A percentile compares a stretch with the other conserved stretches of the same genome.
phyloP scores from a whole-genome alignment of 1,139 yeast species.

The Pneumocystis wakefieldiae region DNA sequence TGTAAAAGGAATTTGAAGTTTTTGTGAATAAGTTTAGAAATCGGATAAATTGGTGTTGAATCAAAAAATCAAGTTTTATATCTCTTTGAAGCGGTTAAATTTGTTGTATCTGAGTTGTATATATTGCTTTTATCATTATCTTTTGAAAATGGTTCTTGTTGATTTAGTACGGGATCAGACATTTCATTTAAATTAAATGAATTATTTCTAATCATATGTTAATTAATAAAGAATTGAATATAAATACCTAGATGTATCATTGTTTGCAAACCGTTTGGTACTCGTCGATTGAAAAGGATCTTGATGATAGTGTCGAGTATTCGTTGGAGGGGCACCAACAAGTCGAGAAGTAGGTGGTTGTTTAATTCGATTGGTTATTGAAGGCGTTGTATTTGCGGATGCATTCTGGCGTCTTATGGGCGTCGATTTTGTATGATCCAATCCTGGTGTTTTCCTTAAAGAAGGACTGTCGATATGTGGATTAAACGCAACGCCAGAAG shows the following conservation, averaged over 20 bases:
- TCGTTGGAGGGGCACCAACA: background rate
- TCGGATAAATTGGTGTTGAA: background rate
- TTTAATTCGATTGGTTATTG: background rate
- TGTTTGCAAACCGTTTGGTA: background rate
- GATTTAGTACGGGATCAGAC: background rate
- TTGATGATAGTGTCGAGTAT: background rate
- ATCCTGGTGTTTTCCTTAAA: background rate
- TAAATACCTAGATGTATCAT: background rate
- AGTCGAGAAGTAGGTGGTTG: background rate
- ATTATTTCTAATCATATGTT: background rate
- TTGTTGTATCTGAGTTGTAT: background rate
- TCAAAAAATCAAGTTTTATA: background rate
- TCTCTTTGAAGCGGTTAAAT: background rate
- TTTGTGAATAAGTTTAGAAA: background rate
- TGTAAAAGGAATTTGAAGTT: background rate
- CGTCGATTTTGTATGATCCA: slow-evolving; percentile 1
- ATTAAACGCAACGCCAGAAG: background rate
- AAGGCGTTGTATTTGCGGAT: background rate
- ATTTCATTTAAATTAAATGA: background rate
- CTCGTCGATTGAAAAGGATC: background rate
- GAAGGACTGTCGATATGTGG: slow-evolving; percentile 1
- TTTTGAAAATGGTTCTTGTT: background rate
- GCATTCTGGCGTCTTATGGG: background rate
- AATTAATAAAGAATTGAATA: background rate
- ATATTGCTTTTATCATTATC: background rate